phyloP scores from a whole-genome alignment of 257 asterid species.

The Solanum tarapatanum region DNA sequence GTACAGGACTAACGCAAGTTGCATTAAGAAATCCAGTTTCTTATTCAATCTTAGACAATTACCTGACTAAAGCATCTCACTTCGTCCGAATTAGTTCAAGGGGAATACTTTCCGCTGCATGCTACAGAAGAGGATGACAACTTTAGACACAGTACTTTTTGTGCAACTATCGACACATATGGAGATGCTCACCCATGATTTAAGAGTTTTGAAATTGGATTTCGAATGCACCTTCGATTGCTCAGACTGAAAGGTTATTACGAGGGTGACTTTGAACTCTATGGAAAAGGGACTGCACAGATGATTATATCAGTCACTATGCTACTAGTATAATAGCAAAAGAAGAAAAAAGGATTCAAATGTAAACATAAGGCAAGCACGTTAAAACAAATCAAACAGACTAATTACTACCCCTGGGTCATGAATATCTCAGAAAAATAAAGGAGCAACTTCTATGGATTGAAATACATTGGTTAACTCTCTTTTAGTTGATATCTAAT shows the following conservation, averaged over 20 bases:
- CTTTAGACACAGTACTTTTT: not conserved
- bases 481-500: not conserved
- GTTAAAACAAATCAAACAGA: not conserved
- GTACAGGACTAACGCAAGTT: not conserved
- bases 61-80: constrained; percentile 39
- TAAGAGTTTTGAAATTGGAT: constrained; percentile 36
- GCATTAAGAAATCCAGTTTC: not conserved
- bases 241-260: constrained; percentile 49
- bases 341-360: not conserved
- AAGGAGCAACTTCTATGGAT: not conserved
- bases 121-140: constrained; percentile 17
- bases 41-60: not conserved
- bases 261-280: constrained; percentile 64
- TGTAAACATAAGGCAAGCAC: not conserved
- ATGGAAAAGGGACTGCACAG: constrained; percentile 66
- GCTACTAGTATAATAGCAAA: not conserved
- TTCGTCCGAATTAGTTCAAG: constrained; percentile 60
- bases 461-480: not conserved
- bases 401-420: not conserved
- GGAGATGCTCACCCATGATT: constrained; percentile 50
- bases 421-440: not conserved
- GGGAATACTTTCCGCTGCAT: constrained; percentile 68
- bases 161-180: not conserved
- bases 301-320: not conserved
- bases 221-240: constrained; percentile 33